phyloP scores from a whole-genome alignment of 148 eudicot species.

The Agrostemma githago region DNA sequence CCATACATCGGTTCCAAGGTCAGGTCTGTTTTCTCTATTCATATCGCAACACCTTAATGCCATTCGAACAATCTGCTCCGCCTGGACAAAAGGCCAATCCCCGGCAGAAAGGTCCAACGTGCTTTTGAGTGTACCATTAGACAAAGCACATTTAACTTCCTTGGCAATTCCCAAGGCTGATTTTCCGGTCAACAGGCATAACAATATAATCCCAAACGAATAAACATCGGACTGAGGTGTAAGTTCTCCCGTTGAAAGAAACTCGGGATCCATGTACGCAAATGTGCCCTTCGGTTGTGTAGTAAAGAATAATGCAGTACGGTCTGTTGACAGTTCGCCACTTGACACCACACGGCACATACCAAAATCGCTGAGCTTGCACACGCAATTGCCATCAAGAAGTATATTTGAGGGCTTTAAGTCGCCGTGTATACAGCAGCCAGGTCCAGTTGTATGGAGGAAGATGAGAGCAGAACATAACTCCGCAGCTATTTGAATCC shows the following conservation, averaged over 20 bases:
- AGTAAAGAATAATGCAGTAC: constrained; percentile 30
- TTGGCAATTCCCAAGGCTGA: constrained; percentile 48
- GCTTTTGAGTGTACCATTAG: constrained; percentile 43
- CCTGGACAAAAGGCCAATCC: constrained; percentile 90
- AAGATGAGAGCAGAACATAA: constrained; percentile 74
- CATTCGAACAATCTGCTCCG: constrained; percentile 58
- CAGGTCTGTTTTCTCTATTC: constrained; percentile 48
- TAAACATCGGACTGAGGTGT: constrained; percentile 69
- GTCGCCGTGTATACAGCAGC: constrained; percentile 57
- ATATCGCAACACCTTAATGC: constrained; percentile 66
- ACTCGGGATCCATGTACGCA: constrained; percentile 63
- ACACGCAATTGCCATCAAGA: constrained; percentile 46
- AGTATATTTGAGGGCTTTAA: constrained; percentile 62
- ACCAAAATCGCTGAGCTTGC: constrained; percentile 85
- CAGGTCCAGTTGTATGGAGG: constrained; percentile 60
- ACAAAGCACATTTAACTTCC: constrained; percentile 58
- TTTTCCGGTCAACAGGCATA: constrained; percentile 64
- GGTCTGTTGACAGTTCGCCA: constrained; percentile 30
- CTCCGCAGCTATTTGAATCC: constrained; percentile 71
- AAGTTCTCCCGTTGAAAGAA: constrained; percentile 55
- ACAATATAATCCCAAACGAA: constrained; percentile 66
- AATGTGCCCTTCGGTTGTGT: constrained; percentile 67
- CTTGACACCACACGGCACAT: constrained; percentile 37
- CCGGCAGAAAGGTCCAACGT: constrained; percentile 77
- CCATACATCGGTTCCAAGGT: constrained; percentile 66